Conservation (phyloP, 306 rosid genomes). For the Myrica gale region DNA sequence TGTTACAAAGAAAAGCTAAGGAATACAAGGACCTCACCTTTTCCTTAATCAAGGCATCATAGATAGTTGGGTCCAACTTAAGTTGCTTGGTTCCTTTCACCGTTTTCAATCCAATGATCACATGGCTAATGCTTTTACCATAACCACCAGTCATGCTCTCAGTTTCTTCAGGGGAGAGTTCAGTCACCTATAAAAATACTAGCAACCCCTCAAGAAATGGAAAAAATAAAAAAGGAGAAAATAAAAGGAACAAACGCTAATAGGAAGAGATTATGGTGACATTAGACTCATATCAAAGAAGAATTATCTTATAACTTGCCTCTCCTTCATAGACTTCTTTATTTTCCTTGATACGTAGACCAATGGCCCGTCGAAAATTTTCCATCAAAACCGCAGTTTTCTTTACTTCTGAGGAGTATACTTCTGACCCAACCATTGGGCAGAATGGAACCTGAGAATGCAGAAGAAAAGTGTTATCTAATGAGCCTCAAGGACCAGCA, state of each 20-base stretch:
- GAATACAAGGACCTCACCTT: slow-evolving; percentile 46
- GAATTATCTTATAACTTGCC: slow-evolving; percentile 43
- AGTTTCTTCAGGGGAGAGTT: slow-evolving; percentile 92
- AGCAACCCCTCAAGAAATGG: slow-evolving; percentile 24
- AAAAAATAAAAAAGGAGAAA: background rate
- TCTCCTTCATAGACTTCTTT: slow-evolving; percentile 98
- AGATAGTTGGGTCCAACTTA: slow-evolving; percentile 94
- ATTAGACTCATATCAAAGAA: slow-evolving; percentile 9
- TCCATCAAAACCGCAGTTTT: slow-evolving; percentile 97
- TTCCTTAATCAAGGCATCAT: slow-evolving; percentile 91
- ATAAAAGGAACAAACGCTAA: background rate
- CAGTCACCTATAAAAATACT: slow-evolving; percentile 61
- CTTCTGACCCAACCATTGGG: slow-evolving; percentile 99
- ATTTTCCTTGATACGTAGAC: slow-evolving; percentile 90
- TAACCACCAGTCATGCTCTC: slow-evolving; percentile 92
- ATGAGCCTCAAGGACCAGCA: background rate
- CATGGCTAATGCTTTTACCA: slow-evolving; percentile 98
- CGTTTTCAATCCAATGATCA: slow-evolving; percentile 87
- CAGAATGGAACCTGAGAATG: slow-evolving; percentile 79
- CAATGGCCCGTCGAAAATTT: slow-evolving; percentile 85
- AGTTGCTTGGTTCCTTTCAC: slow-evolving; percentile 96
- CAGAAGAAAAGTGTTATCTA: slow-evolving; percentile 1
- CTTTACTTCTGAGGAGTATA: slow-evolving; percentile 93
- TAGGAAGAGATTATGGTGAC: slow-evolving; percentile 16
- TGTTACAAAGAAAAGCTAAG: background rate